phyloP scores from a whole-genome alignment of 768 basidiomycete species.

The Boletales sp. region DNA sequence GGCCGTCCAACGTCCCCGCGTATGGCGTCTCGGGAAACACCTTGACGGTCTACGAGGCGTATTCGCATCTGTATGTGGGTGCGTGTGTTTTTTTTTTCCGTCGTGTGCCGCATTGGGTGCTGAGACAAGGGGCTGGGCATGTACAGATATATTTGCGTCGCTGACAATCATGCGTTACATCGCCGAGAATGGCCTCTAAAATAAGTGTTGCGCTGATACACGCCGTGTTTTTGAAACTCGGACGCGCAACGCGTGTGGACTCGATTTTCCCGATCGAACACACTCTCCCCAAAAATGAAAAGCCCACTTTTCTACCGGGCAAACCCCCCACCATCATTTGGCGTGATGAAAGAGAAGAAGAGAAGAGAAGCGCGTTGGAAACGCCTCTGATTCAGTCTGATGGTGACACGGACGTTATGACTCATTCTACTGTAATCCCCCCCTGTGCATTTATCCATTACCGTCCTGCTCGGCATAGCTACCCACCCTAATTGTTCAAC shows the following conservation, averaged over 20 bases:
- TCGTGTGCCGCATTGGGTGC: neutral
- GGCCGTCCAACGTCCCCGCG: conserved; percentile 49
- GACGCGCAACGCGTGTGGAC: no score
- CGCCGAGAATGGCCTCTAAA: conserved; percentile 44
- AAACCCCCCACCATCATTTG: no score
- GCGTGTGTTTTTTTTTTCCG: conserved; percentile 15
- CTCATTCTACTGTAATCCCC: no score
- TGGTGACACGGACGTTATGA: no score
- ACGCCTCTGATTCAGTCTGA: no score
- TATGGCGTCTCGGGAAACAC: conserved; percentile 63
- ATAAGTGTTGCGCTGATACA: neutral
- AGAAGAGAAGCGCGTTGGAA: no score
- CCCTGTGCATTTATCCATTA: no score
- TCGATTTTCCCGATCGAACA: no score
- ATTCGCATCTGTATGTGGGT: conserved; percentile 52
- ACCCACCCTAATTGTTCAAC: no score
- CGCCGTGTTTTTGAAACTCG: no score
- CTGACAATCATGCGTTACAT: conserved; percentile 65
- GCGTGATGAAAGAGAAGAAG: no score
- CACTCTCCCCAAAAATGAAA: neutral
- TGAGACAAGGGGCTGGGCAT: neutral
- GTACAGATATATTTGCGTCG: conserved; percentile 52
- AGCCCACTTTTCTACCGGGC: neutral
- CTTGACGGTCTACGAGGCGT: conserved; percentile 56
- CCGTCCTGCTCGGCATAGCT: no score